Evolutionary conservation across 2,329 filamentous ascomycete genomes (phyloP), one percentile per base, ranked within the genome.

Genomic region (Fusarium sp.): DNA sequence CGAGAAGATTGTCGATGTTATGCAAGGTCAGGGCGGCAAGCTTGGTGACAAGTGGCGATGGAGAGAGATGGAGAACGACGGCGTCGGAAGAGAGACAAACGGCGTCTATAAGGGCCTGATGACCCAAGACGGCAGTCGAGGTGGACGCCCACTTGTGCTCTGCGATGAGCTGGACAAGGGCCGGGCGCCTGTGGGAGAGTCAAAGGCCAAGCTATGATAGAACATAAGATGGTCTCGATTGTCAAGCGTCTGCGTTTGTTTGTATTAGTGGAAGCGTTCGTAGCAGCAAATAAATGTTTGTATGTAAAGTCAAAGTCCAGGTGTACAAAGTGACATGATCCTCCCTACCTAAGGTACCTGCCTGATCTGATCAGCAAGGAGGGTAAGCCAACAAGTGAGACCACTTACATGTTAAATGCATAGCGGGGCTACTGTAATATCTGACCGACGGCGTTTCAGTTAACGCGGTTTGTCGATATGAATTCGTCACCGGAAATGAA

Each of bases 31-130:
- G 8, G 81, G 81, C 0, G 74, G 79, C 5, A 84, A 85, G 51
- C 86, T 93, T 69, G 79, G 79, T 36, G 74, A 78, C 3, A 88
- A 87, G 72, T 88, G 86, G 86, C 82, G 83, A 28, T 92, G 90
- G 83, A 93, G 88, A 83, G 81, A 82, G 53, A 85, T 86, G 70
- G 75, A 80, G 65, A 72, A 75, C 15, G 80, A 79, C 56, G 68
- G 71, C 11, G 75, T 67, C 8, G 77, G 77, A 43, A 68, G 73
- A 61, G 68, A 75, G 53, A 75, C 76, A 61, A 58, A 80, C 59
- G 76, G 80, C 28, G 75, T 74, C 34, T 81, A 80, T 44, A 73
- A 69, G 26, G 76, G 77, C 3, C 72, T 86, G 17, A 75, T 80
- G 26, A 87, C 84, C 1, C 80, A 85, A 62, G 86, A 88, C 60